These are phyloP conservation scores for Ilex paraguariensis DNA, from an alignment of 305 asterid species.

Conservation along the genomic window DNA sequence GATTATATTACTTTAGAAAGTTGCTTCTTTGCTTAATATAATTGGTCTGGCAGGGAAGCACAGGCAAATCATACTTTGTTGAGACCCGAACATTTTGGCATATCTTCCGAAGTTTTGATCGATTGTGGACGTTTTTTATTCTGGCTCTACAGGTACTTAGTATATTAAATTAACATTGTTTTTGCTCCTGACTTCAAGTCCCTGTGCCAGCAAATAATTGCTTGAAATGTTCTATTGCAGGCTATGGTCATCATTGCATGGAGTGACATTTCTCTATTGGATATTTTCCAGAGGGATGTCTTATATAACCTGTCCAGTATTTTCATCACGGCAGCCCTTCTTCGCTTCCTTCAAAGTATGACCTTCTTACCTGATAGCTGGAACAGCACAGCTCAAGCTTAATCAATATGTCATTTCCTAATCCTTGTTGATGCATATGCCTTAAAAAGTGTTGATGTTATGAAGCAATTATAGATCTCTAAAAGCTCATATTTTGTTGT, in stretches of 20 bases:
- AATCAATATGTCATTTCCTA: too few relatives aligned
- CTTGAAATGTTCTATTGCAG: slow-evolving; percentile 43
- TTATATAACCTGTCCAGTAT: slow-evolving; percentile 71
- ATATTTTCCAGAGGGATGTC: slow-evolving; percentile 58
- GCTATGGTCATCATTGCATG: slow-evolving; percentile 76
- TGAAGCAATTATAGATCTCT: too few relatives aligned
- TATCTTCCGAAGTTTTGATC: slow-evolving; percentile 90
- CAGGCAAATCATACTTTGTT: slow-evolving; percentile 91
- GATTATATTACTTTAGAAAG: too few relatives aligned
- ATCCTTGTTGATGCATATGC: too few relatives aligned
- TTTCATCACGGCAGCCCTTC: slow-evolving; percentile 89
- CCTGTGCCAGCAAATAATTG: slow-evolving; percentile 20
- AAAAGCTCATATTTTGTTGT: too few relatives aligned
- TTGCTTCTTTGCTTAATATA: slow-evolving; percentile 21
- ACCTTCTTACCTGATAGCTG: slow-evolving; percentile 15
- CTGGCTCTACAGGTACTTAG: slow-evolving; percentile 73
- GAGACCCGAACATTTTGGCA: slow-evolving; percentile 99
- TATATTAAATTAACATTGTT: background rate
- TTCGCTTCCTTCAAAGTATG: slow-evolving; percentile 94
- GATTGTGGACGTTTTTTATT: slow-evolving; percentile 90
- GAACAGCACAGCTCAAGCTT: background rate
- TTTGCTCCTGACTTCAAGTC: slow-evolving; percentile 15
- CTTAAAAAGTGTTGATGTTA: too few relatives aligned
- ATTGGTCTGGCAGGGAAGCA: slow-evolving; percentile 58
- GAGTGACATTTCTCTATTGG: slow-evolving; percentile 56